Evolutionary conservation across 192 early-diverging fungal genomes (phyloP).

Genomic region (Umbelopsis ramanniana): DNA sequence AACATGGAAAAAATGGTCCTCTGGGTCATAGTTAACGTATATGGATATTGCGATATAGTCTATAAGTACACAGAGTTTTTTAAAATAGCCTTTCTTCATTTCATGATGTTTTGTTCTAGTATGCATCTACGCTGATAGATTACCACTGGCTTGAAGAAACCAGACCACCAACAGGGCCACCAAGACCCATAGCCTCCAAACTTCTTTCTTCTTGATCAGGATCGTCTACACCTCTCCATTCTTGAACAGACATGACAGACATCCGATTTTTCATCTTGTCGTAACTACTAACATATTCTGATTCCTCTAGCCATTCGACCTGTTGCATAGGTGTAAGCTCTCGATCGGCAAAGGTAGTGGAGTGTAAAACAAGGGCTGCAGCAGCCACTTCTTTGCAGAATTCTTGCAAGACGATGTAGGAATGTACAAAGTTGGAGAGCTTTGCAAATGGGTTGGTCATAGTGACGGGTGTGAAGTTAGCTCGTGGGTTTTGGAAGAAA

Average conservation of each 20-base stretch:
- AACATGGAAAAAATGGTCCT: not conserved
- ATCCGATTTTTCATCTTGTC: conserved; percentile 10
- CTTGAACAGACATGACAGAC: conserved; percentile 12
- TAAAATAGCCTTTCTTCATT: no score
- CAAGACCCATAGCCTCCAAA: conserved; percentile 5
- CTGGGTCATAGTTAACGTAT: no score
- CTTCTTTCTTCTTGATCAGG: conserved; percentile 19
- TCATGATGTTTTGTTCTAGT: not conserved
- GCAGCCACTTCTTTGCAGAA: conserved; percentile 69
- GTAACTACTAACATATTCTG: conserved; percentile 10
- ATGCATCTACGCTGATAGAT: not conserved
- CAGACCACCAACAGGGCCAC: conserved; percentile 9
- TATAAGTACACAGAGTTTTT: no score
- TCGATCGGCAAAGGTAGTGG: conserved; percentile 26
- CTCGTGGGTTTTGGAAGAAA: conserved; percentile 38
- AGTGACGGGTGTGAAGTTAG: conserved; percentile 43
- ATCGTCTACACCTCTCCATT: conserved; percentile 1
- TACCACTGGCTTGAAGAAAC: conserved; percentile 12
- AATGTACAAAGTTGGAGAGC: conserved; percentile 55
- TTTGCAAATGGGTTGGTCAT: conserved; percentile 47
- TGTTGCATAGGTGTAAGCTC: conserved; percentile 16
- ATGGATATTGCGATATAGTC: no score
- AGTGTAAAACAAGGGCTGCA: conserved; percentile 55
- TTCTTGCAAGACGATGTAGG: conserved; percentile 63
- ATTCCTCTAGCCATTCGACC: conserved; percentile 16